Percentiles rank a stretch among this genome's conserved stretches.
These are phyloP conservation scores for Penicillium sp. DNA, from an alignment of 2,329 filamentous ascomycete species.

Conservation along the genomic window DNA sequence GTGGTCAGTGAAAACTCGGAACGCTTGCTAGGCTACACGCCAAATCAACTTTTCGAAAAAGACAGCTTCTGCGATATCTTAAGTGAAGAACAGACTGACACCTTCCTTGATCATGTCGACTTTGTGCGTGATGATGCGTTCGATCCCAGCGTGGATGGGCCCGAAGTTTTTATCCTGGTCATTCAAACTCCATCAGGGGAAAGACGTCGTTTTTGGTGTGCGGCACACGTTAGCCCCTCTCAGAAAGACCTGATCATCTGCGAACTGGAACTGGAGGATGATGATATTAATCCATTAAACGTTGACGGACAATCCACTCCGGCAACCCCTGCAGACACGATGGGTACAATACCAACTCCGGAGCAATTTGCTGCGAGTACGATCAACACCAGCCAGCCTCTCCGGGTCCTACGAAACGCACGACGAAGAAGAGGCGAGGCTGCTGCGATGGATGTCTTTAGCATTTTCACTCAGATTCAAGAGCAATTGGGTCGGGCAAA, in stretches of 20 bases:
- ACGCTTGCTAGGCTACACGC: constrained; percentile 72
- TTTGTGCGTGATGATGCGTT: constrained; percentile 82
- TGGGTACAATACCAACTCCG: constrained; percentile 69
- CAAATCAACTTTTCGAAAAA: constrained; percentile 71
- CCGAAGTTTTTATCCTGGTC: constrained; percentile 80
- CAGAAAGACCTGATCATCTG: constrained; percentile 75
- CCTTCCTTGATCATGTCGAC: constrained; percentile 80
- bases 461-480: constrained; percentile 89
- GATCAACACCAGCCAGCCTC: constrained; percentile 69
- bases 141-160: constrained; percentile 72
- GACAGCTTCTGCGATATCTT: constrained; percentile 80
- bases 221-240: constrained; percentile 71
- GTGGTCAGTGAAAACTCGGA: constrained; percentile 81
- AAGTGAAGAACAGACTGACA: constrained; percentile 79
- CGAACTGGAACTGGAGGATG: constrained; percentile 86
- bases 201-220: constrained; percentile 77
- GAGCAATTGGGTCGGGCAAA: constrained; percentile 70
- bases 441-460: constrained; percentile 88
- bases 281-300: constrained; percentile 56
- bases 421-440: constrained; percentile 75
- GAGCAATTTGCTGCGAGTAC: constrained; percentile 78
- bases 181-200: constrained; percentile 60
- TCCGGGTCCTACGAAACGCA: constrained; percentile 74
- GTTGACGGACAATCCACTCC: constrained; percentile 19
- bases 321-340: constrained; percentile 53